Evolutionary conservation across 306 rosid species (phyloP).

Genomic region (Castanea crenata): DNA sequence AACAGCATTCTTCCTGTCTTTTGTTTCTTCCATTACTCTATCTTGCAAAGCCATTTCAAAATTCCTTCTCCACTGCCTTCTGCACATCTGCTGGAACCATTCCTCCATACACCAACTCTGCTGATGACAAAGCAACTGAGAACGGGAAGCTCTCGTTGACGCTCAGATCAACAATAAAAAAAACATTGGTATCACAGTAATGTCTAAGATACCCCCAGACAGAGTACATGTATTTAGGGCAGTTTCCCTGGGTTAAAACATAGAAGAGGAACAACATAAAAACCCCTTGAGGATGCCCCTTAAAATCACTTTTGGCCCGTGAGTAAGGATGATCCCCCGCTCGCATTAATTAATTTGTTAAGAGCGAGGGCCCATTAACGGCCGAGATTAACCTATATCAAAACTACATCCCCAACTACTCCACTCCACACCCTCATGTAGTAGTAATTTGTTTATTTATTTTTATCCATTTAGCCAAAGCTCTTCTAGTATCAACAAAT

Average conservation of each 20-base stretch:
- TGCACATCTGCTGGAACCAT: conserved; percentile 57
- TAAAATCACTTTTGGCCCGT: background rate
- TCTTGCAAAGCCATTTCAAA: conserved; percentile 97
- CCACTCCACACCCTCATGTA: too few species aligned
- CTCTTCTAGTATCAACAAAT: too few species aligned
- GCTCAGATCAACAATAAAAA: conserved; percentile 27
- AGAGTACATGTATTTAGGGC: background rate
- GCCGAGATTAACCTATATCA: background rate
- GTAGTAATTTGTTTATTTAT: too few species aligned
- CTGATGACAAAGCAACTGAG: conserved; percentile 56
- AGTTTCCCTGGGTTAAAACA: background rate
- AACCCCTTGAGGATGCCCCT: background rate
- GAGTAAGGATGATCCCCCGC: background rate
- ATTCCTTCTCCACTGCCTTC: conserved; percentile 83
- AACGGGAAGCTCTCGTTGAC: conserved; percentile 80
- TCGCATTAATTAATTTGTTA: background rate
- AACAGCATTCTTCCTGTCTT: conserved; percentile 91
- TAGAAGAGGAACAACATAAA: background rate
- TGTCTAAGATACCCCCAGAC: background rate
- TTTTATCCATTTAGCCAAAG: too few species aligned
- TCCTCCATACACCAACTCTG: conserved; percentile 79
- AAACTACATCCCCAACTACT: too few species aligned
- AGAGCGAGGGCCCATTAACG: background rate
- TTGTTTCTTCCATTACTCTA: conserved; percentile 95
- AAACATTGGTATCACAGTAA: background rate